A percentile compares a stretch with the other conserved stretches of the same genome.
Conservation (phyloP, 306 rosid genomes). For the Argentina anserina region DNA sequence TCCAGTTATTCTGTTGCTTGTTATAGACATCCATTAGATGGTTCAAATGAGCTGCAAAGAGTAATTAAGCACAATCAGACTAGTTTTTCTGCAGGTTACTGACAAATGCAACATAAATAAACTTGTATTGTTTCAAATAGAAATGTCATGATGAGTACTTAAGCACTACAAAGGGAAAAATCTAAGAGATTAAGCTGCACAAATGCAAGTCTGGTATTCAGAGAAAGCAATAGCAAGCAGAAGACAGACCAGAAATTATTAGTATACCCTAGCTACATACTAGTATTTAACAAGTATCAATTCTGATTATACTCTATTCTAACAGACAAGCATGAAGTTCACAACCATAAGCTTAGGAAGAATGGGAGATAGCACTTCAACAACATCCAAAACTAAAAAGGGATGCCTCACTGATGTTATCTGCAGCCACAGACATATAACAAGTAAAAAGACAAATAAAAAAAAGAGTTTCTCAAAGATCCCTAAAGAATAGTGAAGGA, state of each 20-base stretch:
- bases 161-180: neutral
- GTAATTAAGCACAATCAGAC: constrained; percentile 22
- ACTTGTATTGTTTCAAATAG: neutral
- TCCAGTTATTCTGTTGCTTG: constrained; percentile 63
- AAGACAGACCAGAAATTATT: neutral
- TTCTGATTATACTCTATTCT: neutral
- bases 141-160: neutral
- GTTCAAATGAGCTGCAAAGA: constrained; percentile 83
- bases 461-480: neutral
- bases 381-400: neutral
- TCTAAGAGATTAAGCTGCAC: neutral
- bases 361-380: neutral
- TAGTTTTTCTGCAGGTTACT: constrained; percentile 5
- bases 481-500: neutral
- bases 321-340: neutral
- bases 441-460: no score
- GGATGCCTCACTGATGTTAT: neutral
- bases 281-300: neutral
- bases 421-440: no score
- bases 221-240: constrained; percentile 1
- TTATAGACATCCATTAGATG: constrained; percentile 75
- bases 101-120: constrained; percentile 2
- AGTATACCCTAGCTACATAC: neutral
- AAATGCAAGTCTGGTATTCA: neutral
- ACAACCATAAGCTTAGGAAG: neutral